Evolutionary conservation across 2,329 filamentous ascomycete species (phyloP).

Genomic region (Fusarium kyushuense): DNA sequence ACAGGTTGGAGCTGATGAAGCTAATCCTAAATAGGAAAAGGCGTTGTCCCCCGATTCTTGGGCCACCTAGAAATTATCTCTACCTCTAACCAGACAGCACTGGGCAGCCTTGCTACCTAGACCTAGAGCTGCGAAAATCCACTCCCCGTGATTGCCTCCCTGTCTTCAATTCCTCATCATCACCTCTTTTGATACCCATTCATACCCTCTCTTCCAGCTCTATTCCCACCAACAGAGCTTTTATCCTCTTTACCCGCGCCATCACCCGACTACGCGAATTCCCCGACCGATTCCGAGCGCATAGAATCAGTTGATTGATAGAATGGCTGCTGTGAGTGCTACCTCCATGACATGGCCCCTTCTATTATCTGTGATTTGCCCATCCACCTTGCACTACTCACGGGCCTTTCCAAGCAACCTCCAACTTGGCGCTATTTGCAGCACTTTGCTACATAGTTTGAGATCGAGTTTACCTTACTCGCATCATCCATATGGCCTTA

Average conservation of each 20-base stretch:
- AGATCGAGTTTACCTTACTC: neutral
- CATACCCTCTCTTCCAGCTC: constrained; percentile 42
- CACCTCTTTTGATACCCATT: constrained; percentile 53
- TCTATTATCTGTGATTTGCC: constrained; percentile 30
- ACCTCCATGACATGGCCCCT: constrained; percentile 36
- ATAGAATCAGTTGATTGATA: constrained; percentile 52
- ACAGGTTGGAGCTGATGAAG: constrained; percentile 24
- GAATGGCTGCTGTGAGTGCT: constrained; percentile 59
- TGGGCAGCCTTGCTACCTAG: constrained; percentile 44
- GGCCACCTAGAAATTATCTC: constrained; percentile 53
- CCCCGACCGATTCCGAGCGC: constrained; percentile 43
- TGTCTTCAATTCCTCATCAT: constrained; percentile 47
- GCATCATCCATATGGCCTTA: neutral
- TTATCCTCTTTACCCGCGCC: constrained; percentile 28
- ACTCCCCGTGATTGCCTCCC: constrained; percentile 49
- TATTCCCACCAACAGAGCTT: constrained; percentile 35
- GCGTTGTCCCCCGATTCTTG: constrained; percentile 42
- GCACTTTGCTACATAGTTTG: neutral
- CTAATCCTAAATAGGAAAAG: constrained; percentile 43
- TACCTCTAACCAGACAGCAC: constrained; percentile 39
- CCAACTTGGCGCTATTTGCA: constrained; percentile 14
- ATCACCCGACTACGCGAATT: constrained; percentile 37
- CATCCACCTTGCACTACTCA: constrained; percentile 21
- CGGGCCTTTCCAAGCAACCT: constrained; percentile 7
- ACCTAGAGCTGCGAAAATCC: constrained; percentile 50